phyloP scores from a whole-genome alignment of 1,284 basidiomycete genomes.

The Leccinum fuscescens region DNA sequence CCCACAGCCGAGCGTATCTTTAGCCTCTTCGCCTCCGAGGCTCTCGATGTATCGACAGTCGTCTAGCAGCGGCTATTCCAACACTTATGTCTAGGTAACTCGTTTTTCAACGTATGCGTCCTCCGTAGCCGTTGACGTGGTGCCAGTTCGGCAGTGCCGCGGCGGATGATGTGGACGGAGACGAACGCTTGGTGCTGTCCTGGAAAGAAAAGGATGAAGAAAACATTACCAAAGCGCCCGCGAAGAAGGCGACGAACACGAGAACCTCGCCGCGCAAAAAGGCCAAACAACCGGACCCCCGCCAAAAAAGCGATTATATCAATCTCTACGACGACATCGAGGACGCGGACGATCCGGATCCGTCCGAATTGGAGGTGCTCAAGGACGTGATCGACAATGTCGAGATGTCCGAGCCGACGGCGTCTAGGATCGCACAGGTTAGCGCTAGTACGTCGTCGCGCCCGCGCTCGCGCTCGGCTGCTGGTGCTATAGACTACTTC shows the following conservation, averaged over 20 bases:
- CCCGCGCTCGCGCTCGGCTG: background rate
- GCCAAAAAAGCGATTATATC: background rate
- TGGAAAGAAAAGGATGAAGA: slow-evolving; percentile 28
- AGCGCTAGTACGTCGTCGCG: slow-evolving; percentile 10
- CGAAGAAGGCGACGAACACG: slow-evolving; percentile 19
- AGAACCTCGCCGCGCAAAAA: slow-evolving; percentile 19
- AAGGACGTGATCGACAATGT: slow-evolving; percentile 15
- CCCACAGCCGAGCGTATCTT: slow-evolving; percentile 64
- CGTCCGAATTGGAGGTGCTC: slow-evolving; percentile 20
- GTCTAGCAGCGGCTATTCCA: slow-evolving; percentile 35
- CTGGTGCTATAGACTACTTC: background rate
- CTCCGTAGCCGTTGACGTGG: slow-evolving; percentile 4
- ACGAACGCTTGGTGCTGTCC: slow-evolving; percentile 20
- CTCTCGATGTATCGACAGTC: slow-evolving; percentile 38
- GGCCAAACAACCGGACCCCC: slow-evolving; percentile 10
- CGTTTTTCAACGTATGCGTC: background rate
- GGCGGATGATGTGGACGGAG: slow-evolving; percentile 22
- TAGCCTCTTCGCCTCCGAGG: slow-evolving; percentile 44
- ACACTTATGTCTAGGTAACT: slow-evolving; percentile 29
- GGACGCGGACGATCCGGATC: slow-evolving; percentile 22
- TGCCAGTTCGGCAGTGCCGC: slow-evolving; percentile 25
- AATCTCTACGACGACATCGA: slow-evolving; percentile 34
- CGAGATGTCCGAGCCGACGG: slow-evolving; percentile 1
- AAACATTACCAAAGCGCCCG: slow-evolving; percentile 18
- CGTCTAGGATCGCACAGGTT: slow-evolving; percentile 7